A percentile compares a stretch with the other conserved stretches of the same genome.
These are phyloP conservation scores for Oryza officinalis DNA, from an alignment of 176 grass and related monocot genomes.

Conservation along the genomic window DNA sequence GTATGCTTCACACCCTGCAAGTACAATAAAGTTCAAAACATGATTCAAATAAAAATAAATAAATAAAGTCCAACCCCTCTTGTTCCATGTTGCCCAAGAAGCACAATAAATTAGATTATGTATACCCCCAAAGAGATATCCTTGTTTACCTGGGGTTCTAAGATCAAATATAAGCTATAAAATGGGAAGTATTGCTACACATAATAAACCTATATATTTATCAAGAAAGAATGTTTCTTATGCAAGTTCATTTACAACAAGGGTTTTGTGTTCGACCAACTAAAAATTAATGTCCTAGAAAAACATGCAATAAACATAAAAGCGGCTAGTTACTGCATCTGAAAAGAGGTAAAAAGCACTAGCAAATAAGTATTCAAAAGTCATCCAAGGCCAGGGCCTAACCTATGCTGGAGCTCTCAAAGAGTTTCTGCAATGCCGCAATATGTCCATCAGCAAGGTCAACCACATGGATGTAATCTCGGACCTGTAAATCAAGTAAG, in stretches of 20 bases:
- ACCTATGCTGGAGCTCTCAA: slow-evolving; percentile 72
- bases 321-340: neutral
- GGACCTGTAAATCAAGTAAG: slow-evolving; percentile 50
- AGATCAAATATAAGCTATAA: slow-evolving; percentile 25
- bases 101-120: slow-evolving; percentile 1
- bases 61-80: neutral
- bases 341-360: neutral
- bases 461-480: slow-evolving; percentile 92
- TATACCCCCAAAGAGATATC: neutral
- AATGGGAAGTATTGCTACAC: neutral
- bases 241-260: neutral
- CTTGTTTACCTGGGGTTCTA: neutral
- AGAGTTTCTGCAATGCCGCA: slow-evolving; percentile 79
- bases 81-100: neutral
- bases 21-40: slow-evolving; percentile 26
- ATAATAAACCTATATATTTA: neutral
- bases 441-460: slow-evolving; percentile 91
- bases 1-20: slow-evolving; percentile 82
- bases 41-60: slow-evolving; percentile 14
- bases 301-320: neutral
- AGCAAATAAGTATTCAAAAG: slow-evolving; percentile 5
- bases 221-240: neutral
- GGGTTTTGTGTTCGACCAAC: neutral
- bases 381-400: neutral
- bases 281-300: slow-evolving; percentile 2